Base-by-base conservation (phyloP, 768 basidiomycete species). In the Tulasnella sp. region DNA sequence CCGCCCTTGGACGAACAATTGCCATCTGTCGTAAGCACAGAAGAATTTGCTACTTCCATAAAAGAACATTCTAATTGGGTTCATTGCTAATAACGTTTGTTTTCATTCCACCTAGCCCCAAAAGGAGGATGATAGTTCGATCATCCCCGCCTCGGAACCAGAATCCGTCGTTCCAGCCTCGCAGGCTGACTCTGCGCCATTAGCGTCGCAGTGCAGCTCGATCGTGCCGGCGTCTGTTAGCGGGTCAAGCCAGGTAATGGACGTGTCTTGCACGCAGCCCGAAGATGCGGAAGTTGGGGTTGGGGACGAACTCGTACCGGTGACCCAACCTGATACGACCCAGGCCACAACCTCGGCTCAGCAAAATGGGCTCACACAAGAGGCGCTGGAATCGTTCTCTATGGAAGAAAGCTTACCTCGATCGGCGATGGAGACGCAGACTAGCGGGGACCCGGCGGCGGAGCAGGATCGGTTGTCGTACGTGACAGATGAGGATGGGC, bases 391-490 rank as follows among this genome's bases (percentile, higher is more conserved):
- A 16, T 32, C 61, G 1, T 67, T 67, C 9, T 67, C 61, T 11
- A 67, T 67, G 61, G 61, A 67, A 67, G 61, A 67, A 67, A 67
- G 61, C 26, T 16, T 67, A 32, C 61, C 61, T 67, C 61, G 26
- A 20, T 67, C 61, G 20, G 61, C 61, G 61, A 67, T 67, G 61
- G 61, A 67, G 29, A 67, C 61, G 20, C 61, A 67, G 29, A 67
- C 61, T 13, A 67, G 61, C 61, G 26, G n/a, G 61, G 61, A 29
- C 5, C 16, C 26, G 61, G 61, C 61, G 7, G 61, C 6, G 23
- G 61, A 67, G 13, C n/a, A 32, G 61, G 61, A 67, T 67, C 61
- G 61, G 20, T 11, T 67, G 61, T 67, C 61, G 29, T 67, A 67
- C 61, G 61, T 67, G 32, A 67, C 61, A 32, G 61, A 67, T 9